Evolutionary conservation across 2,329 filamentous ascomycete genomes (phyloP), one percentile per base, ranked within the genome.

Genomic region (Ascochyta koolunga): DNA sequence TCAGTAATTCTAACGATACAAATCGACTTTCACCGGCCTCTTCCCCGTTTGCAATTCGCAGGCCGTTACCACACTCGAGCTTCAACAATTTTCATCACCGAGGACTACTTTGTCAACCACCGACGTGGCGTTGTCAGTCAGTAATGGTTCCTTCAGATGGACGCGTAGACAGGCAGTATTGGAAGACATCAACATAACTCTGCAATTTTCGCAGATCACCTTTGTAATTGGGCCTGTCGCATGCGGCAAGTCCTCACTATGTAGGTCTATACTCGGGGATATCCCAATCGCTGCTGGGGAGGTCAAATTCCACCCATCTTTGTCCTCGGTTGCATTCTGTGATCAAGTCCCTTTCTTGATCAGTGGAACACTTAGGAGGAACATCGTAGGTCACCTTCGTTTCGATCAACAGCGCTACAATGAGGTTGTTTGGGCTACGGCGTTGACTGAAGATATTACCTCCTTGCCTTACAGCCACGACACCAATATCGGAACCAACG

Each of bases 211-310:
- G 1, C 25, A 50, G 7, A 41, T 64, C 5, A 56, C 46, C 4
- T 29, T 60, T 13, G 33, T 64, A 13, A 45, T 56, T 21, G 59
- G 61, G 5, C 54, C 59, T 9, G 54, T 62, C 2, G 56, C 45
- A 18, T 53, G 48, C 21, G 56, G 61, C 1, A 64, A 64, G 38
- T 54, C 79, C 15, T 79, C 78, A 3, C 58, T 82, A 11, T 47
- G 59, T 19, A 64, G 62, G 33, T 46, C 58, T 4, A 42, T 68
- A 15, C 43, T 64, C 6, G 56, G 62, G n/a, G 62, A 67, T 29
- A 38, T 50, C 7, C 47, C 47, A 8, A 10, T 36, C 22, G 24
- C 33, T 31, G 16, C 29, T 29, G 47, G 47, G 1, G 25, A 43
- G 6, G 24, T 50, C 18, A 50, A 16, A 24, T 3, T 43, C 2